Conservation (phyloP, 306 rosid species). For the Begonia loranthoides region DNA sequence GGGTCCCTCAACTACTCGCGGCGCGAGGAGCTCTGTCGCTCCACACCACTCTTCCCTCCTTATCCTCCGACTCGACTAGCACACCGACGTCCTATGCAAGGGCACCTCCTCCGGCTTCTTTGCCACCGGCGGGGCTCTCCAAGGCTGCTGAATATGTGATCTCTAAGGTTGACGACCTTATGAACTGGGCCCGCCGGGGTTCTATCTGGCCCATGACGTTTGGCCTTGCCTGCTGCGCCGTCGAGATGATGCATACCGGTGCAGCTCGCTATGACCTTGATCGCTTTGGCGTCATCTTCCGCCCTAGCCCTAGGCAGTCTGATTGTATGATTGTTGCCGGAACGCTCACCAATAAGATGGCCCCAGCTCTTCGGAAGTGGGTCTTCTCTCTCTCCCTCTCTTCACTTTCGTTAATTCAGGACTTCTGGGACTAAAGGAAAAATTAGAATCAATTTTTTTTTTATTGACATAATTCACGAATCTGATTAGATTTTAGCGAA, state of each 20-base stretch:
- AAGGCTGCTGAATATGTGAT: slow-evolving; percentile 83
- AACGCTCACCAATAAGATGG: slow-evolving; percentile 98
- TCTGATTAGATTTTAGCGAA: too few species aligned
- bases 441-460: too few species aligned
- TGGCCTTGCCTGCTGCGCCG: slow-evolving; percentile 98
- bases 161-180: slow-evolving; percentile 82
- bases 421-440: neutral
- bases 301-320: slow-evolving; percentile 97
- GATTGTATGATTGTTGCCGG: slow-evolving; percentile 98
- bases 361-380: slow-evolving; percentile 97
- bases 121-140: slow-evolving; percentile 53
- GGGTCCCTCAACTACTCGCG: slow-evolving; percentile 31
- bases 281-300: slow-evolving; percentile 81
- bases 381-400: slow-evolving; percentile 2
- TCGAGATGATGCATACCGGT: slow-evolving; percentile 99
- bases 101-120: slow-evolving; percentile 40
- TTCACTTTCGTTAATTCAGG: neutral
- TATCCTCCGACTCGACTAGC: slow-evolving; percentile 19
- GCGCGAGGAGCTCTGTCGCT: slow-evolving; percentile 40
- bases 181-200: slow-evolving; percentile 95
- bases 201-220: slow-evolving; percentile 98
- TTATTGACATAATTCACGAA: too few species aligned
- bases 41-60: slow-evolving; percentile 53
- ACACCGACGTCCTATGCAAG: slow-evolving; percentile 44
- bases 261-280: slow-evolving; percentile 92